Base-by-base conservation (phyloP, 2,329 filamentous ascomycete genomes). In the Emmonsiellopsis sp. region DNA sequence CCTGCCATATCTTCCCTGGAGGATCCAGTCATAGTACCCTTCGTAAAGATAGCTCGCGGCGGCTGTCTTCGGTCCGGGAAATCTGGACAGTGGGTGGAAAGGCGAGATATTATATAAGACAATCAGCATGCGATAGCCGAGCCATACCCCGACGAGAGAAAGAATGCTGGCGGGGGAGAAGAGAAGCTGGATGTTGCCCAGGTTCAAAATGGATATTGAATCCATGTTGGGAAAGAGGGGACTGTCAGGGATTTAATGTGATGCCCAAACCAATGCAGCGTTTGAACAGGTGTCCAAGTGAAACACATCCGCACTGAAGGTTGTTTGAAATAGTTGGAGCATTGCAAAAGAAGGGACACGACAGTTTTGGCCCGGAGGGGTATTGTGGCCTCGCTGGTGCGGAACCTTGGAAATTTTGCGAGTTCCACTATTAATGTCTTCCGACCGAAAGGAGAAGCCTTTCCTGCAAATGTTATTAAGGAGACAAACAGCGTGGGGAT, bases 21-120 rank as follows among this genome's bases (percentile, higher is more conserved):
- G 46, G 47, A 50, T 52, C 43, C 53, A 56, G 42, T 63, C 62
- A 26, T 58, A 61, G 43, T 59, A 63, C 2, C 40, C 52, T 43
- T 63, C 62, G 48, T 62, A 61, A 5, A 55, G 15, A 50, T 59
- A 61, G 8, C 48, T 56, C 20, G 45, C 26, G 13, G 58, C 57
- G 7, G 59, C 62, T 9, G 59, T 7, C 34, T 54, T 60, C 5
- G 62, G 60, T 1, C 61, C 62, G 3, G 61, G 62, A 48, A 48
- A 48, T 42, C 49, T 34, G 31, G 48, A 50, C 11, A 50, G 32
- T 26, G 48, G 48, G 20, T 50, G 48, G 15, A 50, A 41, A 16
- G 48, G 50, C 9, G 50, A 52, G 40, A 52, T 52, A 46, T 46
- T 46, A 15, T 46, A 52, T 26, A 45, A 46, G 11, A 41, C 41